These are phyloP conservation scores for Adiantum capillusveneris DNA, from an alignment of 75 land plant genomes.

Conservation along the genomic window DNA sequence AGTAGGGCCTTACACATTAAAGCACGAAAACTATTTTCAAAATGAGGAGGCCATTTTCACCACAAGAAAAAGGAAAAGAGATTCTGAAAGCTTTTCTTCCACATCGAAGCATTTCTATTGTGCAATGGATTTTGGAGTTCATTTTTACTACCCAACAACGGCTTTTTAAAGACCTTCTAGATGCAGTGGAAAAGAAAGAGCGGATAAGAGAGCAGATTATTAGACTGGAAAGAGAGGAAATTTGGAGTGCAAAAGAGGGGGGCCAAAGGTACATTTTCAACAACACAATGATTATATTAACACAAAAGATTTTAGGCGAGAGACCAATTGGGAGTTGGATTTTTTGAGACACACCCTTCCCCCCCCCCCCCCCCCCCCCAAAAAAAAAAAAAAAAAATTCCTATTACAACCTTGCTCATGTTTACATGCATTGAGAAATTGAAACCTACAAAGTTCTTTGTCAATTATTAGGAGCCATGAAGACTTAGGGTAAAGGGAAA, in stretches of 20 bases:
- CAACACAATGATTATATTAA: conserved; percentile 30
- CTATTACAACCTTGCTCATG: no score
- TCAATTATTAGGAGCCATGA: no score
- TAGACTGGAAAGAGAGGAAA: conserved; percentile 23
- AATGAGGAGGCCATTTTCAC: conserved; percentile 6
- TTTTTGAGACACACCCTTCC: no score
- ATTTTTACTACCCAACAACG: conserved; percentile 23
- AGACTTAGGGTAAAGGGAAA: no score
- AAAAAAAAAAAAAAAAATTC: no score
- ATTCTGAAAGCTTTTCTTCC: conserved; percentile 13
- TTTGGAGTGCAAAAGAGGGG: conserved; percentile 27
- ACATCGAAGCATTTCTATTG: conserved; percentile 34
- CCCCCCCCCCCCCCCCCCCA: no score
- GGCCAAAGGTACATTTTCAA: conserved; percentile 23
- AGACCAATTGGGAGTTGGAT: conserved; percentile 1
- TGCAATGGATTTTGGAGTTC: conserved; percentile 32
- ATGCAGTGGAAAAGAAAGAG: conserved; percentile 21
- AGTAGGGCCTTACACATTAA: no score
- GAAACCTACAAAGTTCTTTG: no score
- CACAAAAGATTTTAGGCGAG: conserved; percentile 30
- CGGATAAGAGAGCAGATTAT: conserved; percentile 25
- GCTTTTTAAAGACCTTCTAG: conserved; percentile 20
- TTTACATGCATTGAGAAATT: no score
- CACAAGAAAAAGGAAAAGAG: conserved; percentile 18
- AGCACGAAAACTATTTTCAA: not conserved